phyloP scores from a whole-genome alignment of 2,329 filamentous ascomycete species.

The Trichoderma sp. region DNA sequence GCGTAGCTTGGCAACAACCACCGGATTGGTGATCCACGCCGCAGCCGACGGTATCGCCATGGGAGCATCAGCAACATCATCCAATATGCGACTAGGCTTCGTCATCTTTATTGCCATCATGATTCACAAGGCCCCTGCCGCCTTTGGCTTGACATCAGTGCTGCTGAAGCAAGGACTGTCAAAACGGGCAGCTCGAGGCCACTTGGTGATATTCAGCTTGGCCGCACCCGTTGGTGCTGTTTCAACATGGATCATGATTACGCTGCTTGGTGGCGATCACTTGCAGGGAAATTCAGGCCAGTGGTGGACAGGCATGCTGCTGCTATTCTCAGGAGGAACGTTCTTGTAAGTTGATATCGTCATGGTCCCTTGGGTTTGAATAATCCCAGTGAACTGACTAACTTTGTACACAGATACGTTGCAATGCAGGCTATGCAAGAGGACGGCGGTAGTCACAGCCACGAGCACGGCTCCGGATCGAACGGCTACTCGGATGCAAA shows the following conservation, averaged over 20 bases:
- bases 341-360: slow-evolving; percentile 69
- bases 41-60: slow-evolving; percentile 94
- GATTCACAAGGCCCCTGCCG: slow-evolving; percentile 94
- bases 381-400: neutral
- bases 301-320: slow-evolving; percentile 89
- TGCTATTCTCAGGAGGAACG: slow-evolving; percentile 94
- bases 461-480: slow-evolving; percentile 51
- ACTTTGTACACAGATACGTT: slow-evolving; percentile 67
- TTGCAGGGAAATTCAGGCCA: slow-evolving; percentile 63
- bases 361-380: neutral
- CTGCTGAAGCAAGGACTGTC: slow-evolving; percentile 88
- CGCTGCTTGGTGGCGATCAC: slow-evolving; percentile 66
- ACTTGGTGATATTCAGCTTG: slow-evolving; percentile 87
- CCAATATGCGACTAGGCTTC: slow-evolving; percentile 75
- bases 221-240: slow-evolving; percentile 87
- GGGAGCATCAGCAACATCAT: slow-evolving; percentile 79
- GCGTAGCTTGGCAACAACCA: slow-evolving; percentile 77
- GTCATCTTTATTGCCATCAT: slow-evolving; percentile 96
- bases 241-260: slow-evolving; percentile 77
- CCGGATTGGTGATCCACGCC: slow-evolving; percentile 93
- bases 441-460: slow-evolving; percentile 52
- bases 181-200: slow-evolving; percentile 79
- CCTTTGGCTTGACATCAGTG: slow-evolving; percentile 90
- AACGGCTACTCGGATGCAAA: slow-evolving; percentile 59
- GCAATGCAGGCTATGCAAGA: slow-evolving; percentile 99